phyloP scores from a whole-genome alignment of 768 basidiomycete genomes.

The Scleroderma bovista region DNA sequence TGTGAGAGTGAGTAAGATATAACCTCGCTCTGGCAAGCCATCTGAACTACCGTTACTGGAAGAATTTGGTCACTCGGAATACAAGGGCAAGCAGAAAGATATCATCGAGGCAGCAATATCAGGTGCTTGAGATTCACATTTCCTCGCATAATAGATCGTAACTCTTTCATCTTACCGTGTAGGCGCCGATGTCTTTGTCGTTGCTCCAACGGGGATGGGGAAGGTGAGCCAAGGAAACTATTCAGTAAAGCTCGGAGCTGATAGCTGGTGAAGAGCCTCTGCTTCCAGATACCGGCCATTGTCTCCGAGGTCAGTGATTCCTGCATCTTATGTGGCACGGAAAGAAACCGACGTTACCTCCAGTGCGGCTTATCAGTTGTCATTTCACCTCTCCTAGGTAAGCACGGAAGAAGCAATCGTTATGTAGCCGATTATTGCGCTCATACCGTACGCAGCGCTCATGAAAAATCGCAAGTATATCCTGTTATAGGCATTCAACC shows the following conservation, averaged over 20 bases:
- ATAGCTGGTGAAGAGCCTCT: conserved; percentile 52
- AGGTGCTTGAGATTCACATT: conserved; percentile 32
- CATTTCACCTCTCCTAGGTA: conserved; percentile 73
- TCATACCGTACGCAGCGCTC: conserved; percentile 44
- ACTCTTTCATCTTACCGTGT: neutral
- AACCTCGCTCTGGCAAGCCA: neutral
- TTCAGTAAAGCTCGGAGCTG: neutral
- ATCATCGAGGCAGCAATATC: conserved; percentile 65
- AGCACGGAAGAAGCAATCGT: conserved; percentile 9
- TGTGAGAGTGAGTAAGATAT: neutral
- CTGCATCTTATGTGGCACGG: neutral
- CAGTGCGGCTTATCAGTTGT: conserved; percentile 70
- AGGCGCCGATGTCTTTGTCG: conserved; percentile 72
- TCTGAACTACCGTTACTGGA: neutral
- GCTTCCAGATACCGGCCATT: conserved; percentile 80
- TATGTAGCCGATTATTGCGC: neutral
- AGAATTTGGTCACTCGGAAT: conserved; percentile 68
- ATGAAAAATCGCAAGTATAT: conserved; percentile 70
- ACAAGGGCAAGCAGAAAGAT: conserved; percentile 74
- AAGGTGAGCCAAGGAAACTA: conserved; percentile 44
- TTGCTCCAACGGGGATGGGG: conserved; percentile 87
- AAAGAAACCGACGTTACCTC: neutral
- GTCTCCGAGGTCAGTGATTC: conserved; percentile 44
- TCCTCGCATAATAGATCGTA: neutral
- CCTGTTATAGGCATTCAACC: neutral